These are phyloP conservation scores for Claviceps purpurea DNA, from an alignment of 2,329 filamentous ascomycete genomes.

Conservation along the genomic window DNA sequence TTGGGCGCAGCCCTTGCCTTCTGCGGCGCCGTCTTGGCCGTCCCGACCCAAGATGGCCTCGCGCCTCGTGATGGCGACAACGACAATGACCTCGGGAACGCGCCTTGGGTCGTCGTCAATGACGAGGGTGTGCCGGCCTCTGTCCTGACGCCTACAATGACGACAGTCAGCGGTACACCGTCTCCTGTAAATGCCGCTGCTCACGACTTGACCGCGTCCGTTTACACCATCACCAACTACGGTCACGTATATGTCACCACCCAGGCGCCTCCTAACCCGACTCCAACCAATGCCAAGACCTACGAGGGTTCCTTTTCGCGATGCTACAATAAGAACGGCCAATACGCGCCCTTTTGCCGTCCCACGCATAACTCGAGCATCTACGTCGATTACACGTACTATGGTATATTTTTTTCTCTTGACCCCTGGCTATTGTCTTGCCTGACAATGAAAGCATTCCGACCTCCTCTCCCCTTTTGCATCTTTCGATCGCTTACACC, in stretches of 20 bases:
- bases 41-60: conserved; percentile 12
- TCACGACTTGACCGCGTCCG: conserved; percentile 32
- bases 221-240: conserved; percentile 24
- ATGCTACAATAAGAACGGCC: conserved; percentile 34
- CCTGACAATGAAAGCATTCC: background rate
- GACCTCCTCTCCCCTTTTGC: background rate
- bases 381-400: conserved; percentile 34
- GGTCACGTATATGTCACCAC: conserved; percentile 27
- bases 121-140: conserved; percentile 28
- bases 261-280: conserved; percentile 30
- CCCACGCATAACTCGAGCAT: conserved; percentile 31
- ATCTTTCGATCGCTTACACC: background rate
- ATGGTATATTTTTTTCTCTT: conserved; percentile 24
- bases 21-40: conserved; percentile 14
- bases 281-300: conserved; percentile 23
- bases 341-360: conserved; percentile 37
- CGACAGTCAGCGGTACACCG: conserved; percentile 32
- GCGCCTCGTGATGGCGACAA: conserved; percentile 10
- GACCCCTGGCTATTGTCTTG: background rate
- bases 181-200: conserved; percentile 25
- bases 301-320: conserved; percentile 35
- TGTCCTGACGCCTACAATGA: conserved; percentile 36
- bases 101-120: conserved; percentile 39
- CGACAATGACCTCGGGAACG: conserved; percentile 11
- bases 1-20: conserved; percentile 16